These are phyloP conservation scores for Pseudozyma sp. DNA, from an alignment of 1,284 basidiomycete species.

Conservation along the genomic window DNA sequence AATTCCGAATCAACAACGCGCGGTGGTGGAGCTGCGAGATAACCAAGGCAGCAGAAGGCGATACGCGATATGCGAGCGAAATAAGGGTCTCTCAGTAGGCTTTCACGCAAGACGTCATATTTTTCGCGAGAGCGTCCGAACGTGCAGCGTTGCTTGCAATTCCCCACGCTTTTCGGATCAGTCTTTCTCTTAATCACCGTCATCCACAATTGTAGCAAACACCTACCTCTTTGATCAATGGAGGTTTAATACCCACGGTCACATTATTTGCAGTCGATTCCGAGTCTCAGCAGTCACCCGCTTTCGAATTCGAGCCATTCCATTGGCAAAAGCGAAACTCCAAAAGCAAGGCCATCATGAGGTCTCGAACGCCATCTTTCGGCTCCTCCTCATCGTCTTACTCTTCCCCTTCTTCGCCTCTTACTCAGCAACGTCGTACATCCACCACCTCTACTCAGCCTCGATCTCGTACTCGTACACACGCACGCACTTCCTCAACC, in stretches of 20 bases:
- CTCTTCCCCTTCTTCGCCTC: conserved; percentile 3
- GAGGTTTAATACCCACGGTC: too few species aligned
- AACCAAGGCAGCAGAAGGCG: not conserved
- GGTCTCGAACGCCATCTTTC: conserved; percentile 2
- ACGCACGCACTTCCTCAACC: not conserved
- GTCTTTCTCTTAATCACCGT: too few species aligned
- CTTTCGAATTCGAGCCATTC: too few species aligned
- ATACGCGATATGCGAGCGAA: not conserved
- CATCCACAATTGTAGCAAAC: too few species aligned
- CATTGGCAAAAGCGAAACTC: too few species aligned
- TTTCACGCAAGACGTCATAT: not conserved
- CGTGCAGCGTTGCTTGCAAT: too few species aligned
- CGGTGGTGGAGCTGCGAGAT: not conserved
- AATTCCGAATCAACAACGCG: conserved; percentile 3
- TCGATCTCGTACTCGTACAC: not conserved
- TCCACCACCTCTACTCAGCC: not conserved
- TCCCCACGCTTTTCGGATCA: too few species aligned
- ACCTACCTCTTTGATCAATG: too few species aligned
- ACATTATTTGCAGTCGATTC: too few species aligned
- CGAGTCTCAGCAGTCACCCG: too few species aligned
- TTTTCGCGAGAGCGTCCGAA: too few species aligned
- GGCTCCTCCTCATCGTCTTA: conserved; percentile 1
- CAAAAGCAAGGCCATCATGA: not conserved
- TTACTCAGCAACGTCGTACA: too few species aligned
- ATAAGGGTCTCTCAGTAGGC: not conserved